Evolutionary conservation across 208 protist species (phyloP), one percentile per base, ranked within the genome.

Genomic region (Wallacemonas rigidus): DNA sequence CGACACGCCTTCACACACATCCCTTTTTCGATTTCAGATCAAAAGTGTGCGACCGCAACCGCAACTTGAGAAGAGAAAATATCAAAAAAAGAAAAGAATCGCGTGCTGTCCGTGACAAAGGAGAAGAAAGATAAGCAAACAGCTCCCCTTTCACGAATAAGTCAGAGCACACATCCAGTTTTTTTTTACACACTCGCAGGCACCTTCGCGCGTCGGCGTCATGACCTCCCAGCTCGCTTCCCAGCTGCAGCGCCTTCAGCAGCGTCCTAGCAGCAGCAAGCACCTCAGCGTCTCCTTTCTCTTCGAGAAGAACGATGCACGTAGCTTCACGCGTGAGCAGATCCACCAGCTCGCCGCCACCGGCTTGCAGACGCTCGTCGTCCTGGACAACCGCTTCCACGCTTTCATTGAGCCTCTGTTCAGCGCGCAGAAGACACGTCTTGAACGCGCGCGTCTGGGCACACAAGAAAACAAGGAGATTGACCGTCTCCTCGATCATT

Each of bases 321-420:
- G 79, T 43, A 85, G 69, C 65, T 96, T 89, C 74, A 93, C 89
- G 2, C 88, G 91, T 26, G 88, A 96, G 72, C 91, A 96, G 79
- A 83, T 96, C 41, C 86, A 88, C 64, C 83, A 94, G 75, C 84
- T 96, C 15, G 91, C 89, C 39, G 72, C 85, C 38, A 77, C 82
- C 54, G 91, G 91, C 36, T 67, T 96, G 51, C 80, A 85, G 53
- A 91, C 86, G n/a, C 69, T 96, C 17, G 78, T 92, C 45, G 69
- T 82, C 48, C 80, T 93, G 35, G 91, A 96, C 76, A 94, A 94
- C 72, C 85, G 89, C 36, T 86, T 96, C 61, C 89, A 96, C 67
- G 72, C 87, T 7, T 94, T 96, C 73, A 67, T 92, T 53, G 75
- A 86, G 3, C 71, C 71, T 15, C 79, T 96, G 8, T 94, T 96